Evolutionary conservation across 2,329 filamentous ascomycete genomes (phyloP), one percentile per base, ranked within the genome.

Genomic region (Didymellaceae sp.): DNA sequence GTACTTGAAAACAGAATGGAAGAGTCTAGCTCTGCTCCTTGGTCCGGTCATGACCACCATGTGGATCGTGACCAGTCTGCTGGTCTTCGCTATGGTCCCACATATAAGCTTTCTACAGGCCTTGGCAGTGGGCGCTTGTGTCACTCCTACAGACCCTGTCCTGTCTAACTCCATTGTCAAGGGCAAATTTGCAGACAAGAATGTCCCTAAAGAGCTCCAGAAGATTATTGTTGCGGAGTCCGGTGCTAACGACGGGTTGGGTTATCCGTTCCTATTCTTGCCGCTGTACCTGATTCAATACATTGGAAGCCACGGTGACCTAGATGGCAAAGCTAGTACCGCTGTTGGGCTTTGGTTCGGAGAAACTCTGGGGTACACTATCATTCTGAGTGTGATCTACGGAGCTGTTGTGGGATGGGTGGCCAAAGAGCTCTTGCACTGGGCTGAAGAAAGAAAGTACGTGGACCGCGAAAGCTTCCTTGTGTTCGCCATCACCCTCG

Each of bases 81-180:
- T 96, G 2, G 78, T 96, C 34, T 96, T 87, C 85, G 88, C 74
- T 0, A 74, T 96, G 54, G 84, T 92, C 1, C 89, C 90, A 0
- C 76, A 85, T 40, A 77, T 93, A 13, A 78, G 78, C 22, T 89
- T 94, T 57, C 78, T 96, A 2, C 88, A 94, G 59, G 89, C 92
- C 0, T 79, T 96, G 9, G 88, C 86, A 13, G 79, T 96, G 9
- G 91, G 86, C 1, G 89, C 91, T 0, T 96, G 91, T 65, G 86
- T 97, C n/a, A 94, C 92, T 2, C 92, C 91, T 0, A 96, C 92
- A 0, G 92, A 97, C 63, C 92, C 92, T 0, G 86, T 96, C 1
- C 74, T 96, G 28, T 93, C 89, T 13, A 93, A 94, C 57, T 89
- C 89, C 2, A 96, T 96, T 49, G 90, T 96, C 35, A 96, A 96